Evolutionary conservation across 2,329 filamentous ascomycete species (phyloP), one percentile per base, ranked within the genome.

Genomic region (Grosmannia huntii): DNA sequence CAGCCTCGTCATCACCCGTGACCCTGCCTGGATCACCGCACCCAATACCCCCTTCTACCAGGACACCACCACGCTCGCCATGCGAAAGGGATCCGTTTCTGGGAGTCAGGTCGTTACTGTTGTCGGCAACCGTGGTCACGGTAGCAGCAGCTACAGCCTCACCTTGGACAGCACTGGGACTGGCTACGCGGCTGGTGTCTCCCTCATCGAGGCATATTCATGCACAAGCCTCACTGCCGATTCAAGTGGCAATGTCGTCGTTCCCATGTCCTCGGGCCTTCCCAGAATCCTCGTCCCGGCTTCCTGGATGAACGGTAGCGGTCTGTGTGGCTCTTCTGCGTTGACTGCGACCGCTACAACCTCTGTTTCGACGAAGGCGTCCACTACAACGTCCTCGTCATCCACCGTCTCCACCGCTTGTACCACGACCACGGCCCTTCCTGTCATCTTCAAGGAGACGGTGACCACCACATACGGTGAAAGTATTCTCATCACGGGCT

Each of bases 401-500:
- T 67, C 70, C 5, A 71, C 74, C 0, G 68, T 72, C 6, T 82
- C 54, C 14, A 41, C 57, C 1, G 51, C 57, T 0, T 61, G 59
- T 53, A 53, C 59, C 2, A 41, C 55, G 1, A 70, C 59, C 65
- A 87, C 85, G 82, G 87, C 38, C 2, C 53, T 63, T 7, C 19
- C 60, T 1, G 80, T 90, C 11, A 81, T 81, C 0, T 89, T 90
- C 70, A 73, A 81, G 53, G 81, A 78, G 62, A 65, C 75, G 1
- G 82, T 78, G 23, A 75, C 71, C 1, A 89, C 86, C 0, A 66
- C 66, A 2, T 81, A 68, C 55, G 86, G 86, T 4, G 76, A 89
- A 68, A 82, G 76, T 9, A 76, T 90, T 66, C 86, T 83, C 67
- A 68, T 90, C 19, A 75, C 79, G 0, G 87, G 87, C n/a, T 81